Evolutionary conservation across 2,329 filamentous ascomycete species (phyloP).

Genomic region (Fusarium sp.): DNA sequence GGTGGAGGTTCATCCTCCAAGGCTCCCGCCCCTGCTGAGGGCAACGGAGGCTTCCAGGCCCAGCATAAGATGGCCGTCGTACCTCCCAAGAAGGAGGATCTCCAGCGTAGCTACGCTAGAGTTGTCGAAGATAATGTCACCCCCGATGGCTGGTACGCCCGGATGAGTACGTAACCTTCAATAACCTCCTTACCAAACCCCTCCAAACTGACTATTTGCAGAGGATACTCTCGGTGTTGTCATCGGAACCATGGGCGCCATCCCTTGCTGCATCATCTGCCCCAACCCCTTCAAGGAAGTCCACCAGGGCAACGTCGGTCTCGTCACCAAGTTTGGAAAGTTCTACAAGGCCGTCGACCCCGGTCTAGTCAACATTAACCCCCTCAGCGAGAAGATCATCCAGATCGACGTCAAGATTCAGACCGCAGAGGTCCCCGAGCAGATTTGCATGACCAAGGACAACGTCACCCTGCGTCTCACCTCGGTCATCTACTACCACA

Average conservation of each 20-base stretch:
- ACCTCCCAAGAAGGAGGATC: slow-evolving; percentile 83
- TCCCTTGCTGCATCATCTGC: slow-evolving; percentile 91
- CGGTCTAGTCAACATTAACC: slow-evolving; percentile 97
- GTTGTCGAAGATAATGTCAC: slow-evolving; percentile 73
- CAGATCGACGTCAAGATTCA: slow-evolving; percentile 99
- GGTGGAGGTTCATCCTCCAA: slow-evolving; percentile 47
- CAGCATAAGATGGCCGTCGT: slow-evolving; percentile 76
- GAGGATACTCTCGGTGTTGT: slow-evolving; percentile 79
- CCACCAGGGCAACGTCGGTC: slow-evolving; percentile 90
- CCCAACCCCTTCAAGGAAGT: slow-evolving; percentile 97
- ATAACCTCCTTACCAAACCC: not conserved
- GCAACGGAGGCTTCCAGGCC: slow-evolving; percentile 59
- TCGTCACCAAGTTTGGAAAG: slow-evolving; percentile 94
- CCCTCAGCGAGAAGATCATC: slow-evolving; percentile 87
- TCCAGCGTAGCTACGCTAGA: slow-evolving; percentile 84
- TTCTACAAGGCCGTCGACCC: slow-evolving; percentile 98
- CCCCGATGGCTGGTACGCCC: slow-evolving; percentile 88
- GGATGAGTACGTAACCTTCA: slow-evolving; percentile 75
- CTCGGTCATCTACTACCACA: slow-evolving; percentile 99
- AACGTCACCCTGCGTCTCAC: slow-evolving; percentile 95
- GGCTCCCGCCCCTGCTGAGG: slow-evolving; percentile 37
- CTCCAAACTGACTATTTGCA: slow-evolving; percentile 42
- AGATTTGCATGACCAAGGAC: slow-evolving; percentile 99
- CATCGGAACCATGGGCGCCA: slow-evolving; percentile 83
- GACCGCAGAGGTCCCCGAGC: slow-evolving; percentile 95